Base-by-base conservation (phyloP, 768 basidiomycete species). In the Artomyces pyxidatus region DNA sequence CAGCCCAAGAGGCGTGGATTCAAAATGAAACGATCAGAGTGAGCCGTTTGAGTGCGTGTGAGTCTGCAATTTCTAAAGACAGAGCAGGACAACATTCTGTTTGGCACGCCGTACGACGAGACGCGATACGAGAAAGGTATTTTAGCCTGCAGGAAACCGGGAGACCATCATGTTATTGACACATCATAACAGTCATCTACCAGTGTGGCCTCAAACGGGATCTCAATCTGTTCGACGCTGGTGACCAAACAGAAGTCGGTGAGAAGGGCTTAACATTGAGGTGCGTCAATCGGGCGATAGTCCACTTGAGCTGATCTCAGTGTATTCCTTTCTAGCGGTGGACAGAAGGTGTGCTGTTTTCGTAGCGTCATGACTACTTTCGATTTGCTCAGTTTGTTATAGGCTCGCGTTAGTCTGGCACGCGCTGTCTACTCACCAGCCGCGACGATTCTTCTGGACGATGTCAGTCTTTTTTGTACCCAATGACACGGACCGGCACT, bases 1-100 rank as follows among this genome's bases (percentile, higher is more conserved):
- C 84, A 6, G 83, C 84, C 3, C 89, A 94, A 61, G 87, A 90
- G 60, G 80, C 85, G 4, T 94, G 88, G 88, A 81, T 90, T 2
- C 77, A 83, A 62, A 90, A 88, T 54, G 85, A 84, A 50, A 88
- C 85, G 0, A 85, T 88, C 45, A 71, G 67, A 61, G 82, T 80
- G 42, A 40, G 67, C 47, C 10, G 32, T 6, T 12, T n/a, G n/a
- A n/a, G n/a, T n/a, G 3, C 4, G 32, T 3, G 32, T 14, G 7
- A 35, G 3, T 6, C 7, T 8, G 3, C 7, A 35, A 12, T 35
- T 3, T 14, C 32, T 11, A 12, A 8, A 4, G 7, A n/a, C 4
- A 4, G 14, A 14, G 32, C 32, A 68, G 68, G 70, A 76, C 17
- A 78, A 78, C 50, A 76, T 78, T 44, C 48, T 77, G 16, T 78